Conservation (phyloP, 768 basidiomycete species). For the Boletus speciosus region DNA sequence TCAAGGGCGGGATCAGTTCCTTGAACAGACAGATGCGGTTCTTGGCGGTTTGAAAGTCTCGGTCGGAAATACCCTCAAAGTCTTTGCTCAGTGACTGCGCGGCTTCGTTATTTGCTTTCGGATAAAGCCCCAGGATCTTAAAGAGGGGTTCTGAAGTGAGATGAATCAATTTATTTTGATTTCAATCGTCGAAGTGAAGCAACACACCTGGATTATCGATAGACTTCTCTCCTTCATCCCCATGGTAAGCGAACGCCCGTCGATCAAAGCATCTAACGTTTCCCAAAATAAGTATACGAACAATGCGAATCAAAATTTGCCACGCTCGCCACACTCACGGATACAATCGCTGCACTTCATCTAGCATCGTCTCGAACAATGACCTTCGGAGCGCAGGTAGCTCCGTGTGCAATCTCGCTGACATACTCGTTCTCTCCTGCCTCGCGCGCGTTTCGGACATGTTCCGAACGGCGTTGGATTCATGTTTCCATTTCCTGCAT, state of each 20-base stretch:
- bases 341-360: constrained; percentile 19
- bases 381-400: constrained; percentile 9
- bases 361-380: constrained; percentile 25
- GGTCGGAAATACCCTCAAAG: constrained; percentile 3
- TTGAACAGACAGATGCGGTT: constrained; percentile 11
- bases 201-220: constrained; percentile 4
- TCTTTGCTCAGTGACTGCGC: not conserved
- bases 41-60: constrained; percentile 14
- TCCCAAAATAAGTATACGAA: not conserved
- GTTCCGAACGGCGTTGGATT: not conserved
- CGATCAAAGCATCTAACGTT: constrained; percentile 17
- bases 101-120: constrained; percentile 7
- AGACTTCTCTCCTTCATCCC: not conserved
- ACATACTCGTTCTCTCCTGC: not conserved
- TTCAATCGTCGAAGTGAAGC: not conserved
- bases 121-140: constrained; percentile 3
- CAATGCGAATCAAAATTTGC: not conserved
- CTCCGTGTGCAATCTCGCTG: constrained; percentile 3
- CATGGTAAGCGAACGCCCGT: constrained; percentile 3
- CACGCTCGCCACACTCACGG: constrained; percentile 17
- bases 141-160: constrained; percentile 9
- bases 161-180: not conserved
- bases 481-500: constrained; percentile 25
- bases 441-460: not conserved
- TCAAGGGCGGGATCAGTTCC: not conserved